Base-by-base conservation (phyloP, 1,139 yeast species). In the Geotrichum citri-aurantii region DNA sequence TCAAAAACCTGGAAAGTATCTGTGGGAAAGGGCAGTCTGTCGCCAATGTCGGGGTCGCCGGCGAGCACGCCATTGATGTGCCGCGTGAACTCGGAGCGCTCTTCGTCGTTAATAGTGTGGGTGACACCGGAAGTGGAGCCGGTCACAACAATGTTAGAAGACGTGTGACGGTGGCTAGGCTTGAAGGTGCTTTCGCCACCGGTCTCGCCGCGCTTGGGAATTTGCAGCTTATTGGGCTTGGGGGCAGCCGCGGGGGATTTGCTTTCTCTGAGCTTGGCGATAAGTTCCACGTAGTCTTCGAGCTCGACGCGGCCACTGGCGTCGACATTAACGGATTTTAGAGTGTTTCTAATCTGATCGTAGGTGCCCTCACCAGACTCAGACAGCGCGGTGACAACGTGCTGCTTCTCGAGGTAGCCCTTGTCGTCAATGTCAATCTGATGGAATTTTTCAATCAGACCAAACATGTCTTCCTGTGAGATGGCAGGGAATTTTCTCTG, bases 71-170 rank as follows among this genome's bases (percentile, higher is more conserved):
- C 82, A 73, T 93, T 93, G 74, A 93, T 92, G 73, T 93, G 99
- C 70, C 96, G 83, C 6, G 99, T 93, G 74, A 93, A 93, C 77
- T 91, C 98, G 31, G 89, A 80, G 72, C 97, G 83, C 76, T 93
- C 99, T 79, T 93, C 99, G 68, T 93, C 98, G 71, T 93, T 91
- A 71, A 93, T 91, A 4, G 97, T 90, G 72, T 93, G 99, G 2
- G 97, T 88, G n/a, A 95, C 89, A 55, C 97, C 97, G 0, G 93
- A 81, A 24, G 93, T 84, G 55, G 88, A 82, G 44, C 95, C 92
- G 57, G 89, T 81, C 61, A 88, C 93, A 52, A 93, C 86, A 68
- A 91, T 91, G 27, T 60, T 60, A 11, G 84, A 21, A 54, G 60
- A 27, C 54, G 59, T 40, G 47, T 60, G 59, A 42, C 60, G 50